Evolutionary conservation across 768 basidiomycete species (phyloP), one percentile per base, ranked within the genome.

Genomic region (Amanita subjunquillea): DNA sequence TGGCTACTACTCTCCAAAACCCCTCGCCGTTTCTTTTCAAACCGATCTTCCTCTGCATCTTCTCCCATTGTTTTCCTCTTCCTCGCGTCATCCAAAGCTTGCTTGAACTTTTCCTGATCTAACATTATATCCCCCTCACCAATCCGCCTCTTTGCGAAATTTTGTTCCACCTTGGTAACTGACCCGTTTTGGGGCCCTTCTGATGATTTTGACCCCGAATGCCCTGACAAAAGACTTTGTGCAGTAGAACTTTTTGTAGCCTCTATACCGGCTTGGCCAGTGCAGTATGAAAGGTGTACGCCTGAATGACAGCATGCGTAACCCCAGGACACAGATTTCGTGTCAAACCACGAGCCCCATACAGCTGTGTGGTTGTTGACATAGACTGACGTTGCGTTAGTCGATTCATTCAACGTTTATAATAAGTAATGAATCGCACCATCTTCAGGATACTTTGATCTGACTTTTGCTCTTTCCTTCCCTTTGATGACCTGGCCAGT

Each of bases 341-440:
- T 55, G 58, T 89, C 83, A 65, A 89, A 98, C 83, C 84, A 98
- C 41, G 96, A 99, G 42, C 96, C 96, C 96, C 96, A 99, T n/a
- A 97, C 84, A 4, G 82, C 73, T 0, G 87, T 92, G 62, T 99
- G 96, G 62, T 99, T 99, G 67, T 93, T 94, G 61, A 87, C 71
- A 59, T 79, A 85, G 6, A 93, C 93, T 97, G 57, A 2, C 57
- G 17, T 6, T 20, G 52, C 20, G 29, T 34, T 44, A 54, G 55
- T 57, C 55, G 54, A 37, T 15, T 46, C 43, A 25, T 54, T 54
- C 20, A 32, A 38, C 25, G 20, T 25, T 36, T 32, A 32, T 39
- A 46, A 56, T 7, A 27, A 22, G 50, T 20, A 17, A 52, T 37
- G 30, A 36, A 54, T 75, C 85, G 56, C 64, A 93, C 93, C 85